A percentile compares a stretch with the other conserved stretches of the same genome.
phyloP scores from a whole-genome alignment of 257 asterid genomes.

The Gentiana dahurica region DNA sequence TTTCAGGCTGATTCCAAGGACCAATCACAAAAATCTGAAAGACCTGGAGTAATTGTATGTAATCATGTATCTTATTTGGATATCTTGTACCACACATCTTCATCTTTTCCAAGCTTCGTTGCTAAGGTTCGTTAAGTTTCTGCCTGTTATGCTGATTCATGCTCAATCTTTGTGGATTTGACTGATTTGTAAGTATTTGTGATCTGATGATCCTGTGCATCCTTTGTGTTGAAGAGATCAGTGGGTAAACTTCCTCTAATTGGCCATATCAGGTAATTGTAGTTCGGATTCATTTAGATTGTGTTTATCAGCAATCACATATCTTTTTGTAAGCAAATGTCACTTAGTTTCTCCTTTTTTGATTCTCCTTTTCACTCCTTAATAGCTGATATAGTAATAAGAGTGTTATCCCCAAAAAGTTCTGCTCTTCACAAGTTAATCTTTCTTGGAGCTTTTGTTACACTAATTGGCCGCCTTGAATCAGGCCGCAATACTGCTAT shows the following conservation, averaged over 20 bases:
- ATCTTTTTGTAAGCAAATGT: neutral
- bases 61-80: conserved; percentile 89
- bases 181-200: conserved; percentile 22
- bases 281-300: neutral
- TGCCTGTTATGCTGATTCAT: conserved; percentile 2
- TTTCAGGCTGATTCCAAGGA: conserved; percentile 35
- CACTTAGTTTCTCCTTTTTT: neutral
- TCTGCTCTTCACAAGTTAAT: no score
- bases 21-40: conserved; percentile 38
- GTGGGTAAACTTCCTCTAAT: conserved; percentile 93
- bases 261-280: conserved; percentile 88
- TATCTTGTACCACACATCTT: conserved; percentile 83
- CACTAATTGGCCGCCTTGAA: no score
- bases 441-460: no score
- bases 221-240: conserved; percentile 73
- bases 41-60: conserved; percentile 78
- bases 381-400: no score
- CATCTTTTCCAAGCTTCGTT: conserved; percentile 88
- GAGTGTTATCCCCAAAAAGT: no score
- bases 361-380: neutral
- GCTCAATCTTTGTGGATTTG: conserved; percentile 1
- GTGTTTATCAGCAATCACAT: neutral
- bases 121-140: conserved; percentile 66
- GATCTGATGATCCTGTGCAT: conserved; percentile 17
- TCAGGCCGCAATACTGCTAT: no score